These are phyloP conservation scores for Plenodomus biglobosus DNA, from an alignment of 2,329 filamentous ascomycete species.

Conservation along the genomic window DNA sequence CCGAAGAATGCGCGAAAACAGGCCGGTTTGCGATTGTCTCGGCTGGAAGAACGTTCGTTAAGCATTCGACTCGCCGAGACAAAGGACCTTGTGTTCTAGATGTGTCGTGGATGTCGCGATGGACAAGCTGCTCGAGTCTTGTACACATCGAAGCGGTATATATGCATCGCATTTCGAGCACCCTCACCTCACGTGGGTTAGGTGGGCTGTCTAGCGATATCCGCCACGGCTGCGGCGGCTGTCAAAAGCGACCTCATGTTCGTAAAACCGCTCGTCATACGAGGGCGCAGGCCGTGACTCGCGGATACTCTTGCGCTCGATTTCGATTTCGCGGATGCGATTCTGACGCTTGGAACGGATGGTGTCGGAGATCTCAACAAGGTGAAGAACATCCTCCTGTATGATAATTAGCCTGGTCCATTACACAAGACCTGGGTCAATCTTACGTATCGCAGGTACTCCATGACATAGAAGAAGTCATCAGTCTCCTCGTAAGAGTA, in stretches of 20 bases:
- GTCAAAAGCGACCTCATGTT: conserved; percentile 70
- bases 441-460: conserved; percentile 85
- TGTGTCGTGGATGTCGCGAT: conserved; percentile 2
- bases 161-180: background rate
- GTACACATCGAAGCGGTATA: background rate
- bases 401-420: conserved; percentile 8
- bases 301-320: conserved; percentile 59
- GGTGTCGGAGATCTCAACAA: conserved; percentile 79
- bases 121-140: background rate
- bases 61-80: conserved; percentile 18
- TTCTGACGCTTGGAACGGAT: conserved; percentile 69
- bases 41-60: background rate
- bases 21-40: background rate
- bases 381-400: conserved; percentile 82
- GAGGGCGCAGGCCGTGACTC: conserved; percentile 48
- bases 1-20: conserved; percentile 9
- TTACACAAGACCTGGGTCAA: background rate
- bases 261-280: conserved; percentile 66
- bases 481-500: conserved; percentile 92
- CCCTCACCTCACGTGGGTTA: background rate
- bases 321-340: conserved; percentile 63
- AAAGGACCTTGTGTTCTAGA: conserved; percentile 12
- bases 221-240: conserved; percentile 35
- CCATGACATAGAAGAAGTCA: conserved; percentile 87
- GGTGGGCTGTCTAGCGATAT: conserved; percentile 33